Evolutionary conservation across 768 basidiomycete species (phyloP).

Genomic region (Agaricus sinodeliciosus): DNA sequence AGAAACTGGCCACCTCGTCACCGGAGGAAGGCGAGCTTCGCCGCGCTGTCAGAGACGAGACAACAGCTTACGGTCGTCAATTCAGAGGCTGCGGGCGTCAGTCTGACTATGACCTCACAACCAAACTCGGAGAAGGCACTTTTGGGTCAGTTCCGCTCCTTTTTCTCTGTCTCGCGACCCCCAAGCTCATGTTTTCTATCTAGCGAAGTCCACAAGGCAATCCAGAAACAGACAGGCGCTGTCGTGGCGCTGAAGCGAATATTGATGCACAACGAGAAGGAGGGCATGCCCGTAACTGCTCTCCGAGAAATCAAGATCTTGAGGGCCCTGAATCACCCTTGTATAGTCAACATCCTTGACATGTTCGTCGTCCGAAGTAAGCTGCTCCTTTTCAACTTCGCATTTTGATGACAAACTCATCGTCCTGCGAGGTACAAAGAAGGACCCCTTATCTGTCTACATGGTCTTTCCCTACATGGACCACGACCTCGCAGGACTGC

Average conservation of each 20-base stretch:
- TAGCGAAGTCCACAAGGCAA: constrained; percentile 89
- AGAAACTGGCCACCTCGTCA: constrained; percentile 55
- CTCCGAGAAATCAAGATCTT: constrained; percentile 95
- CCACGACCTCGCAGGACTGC: constrained; percentile 90
- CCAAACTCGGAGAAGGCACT: constrained; percentile 93
- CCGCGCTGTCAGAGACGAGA: constrained; percentile 55
- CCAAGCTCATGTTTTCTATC: not conserved
- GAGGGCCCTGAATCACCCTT: constrained; percentile 81
- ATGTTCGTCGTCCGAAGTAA: constrained; percentile 85
- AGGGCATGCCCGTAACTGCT: constrained; percentile 96
- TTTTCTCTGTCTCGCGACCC: constrained; percentile 6
- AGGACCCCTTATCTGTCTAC: constrained; percentile 78
- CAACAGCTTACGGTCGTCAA: constrained; percentile 55
- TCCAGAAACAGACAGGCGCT: constrained; percentile 51
- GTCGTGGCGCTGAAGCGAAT: constrained; percentile 90
- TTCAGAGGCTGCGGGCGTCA: constrained; percentile 70
- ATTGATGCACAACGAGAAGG: constrained; percentile 93
- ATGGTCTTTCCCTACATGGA: constrained; percentile 99
- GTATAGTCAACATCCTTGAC: constrained; percentile 82
- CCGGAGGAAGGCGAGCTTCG: constrained; percentile 79
- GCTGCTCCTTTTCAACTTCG: constrained; percentile 25
- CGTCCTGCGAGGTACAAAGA: constrained; percentile 45
- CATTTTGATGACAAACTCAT: not conserved
- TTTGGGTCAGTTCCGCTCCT: constrained; percentile 63
- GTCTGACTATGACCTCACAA: constrained; percentile 71